These are phyloP conservation scores for Sapria himalayana DNA, from an alignment of 345 rosid species.

Conservation along the genomic window DNA sequence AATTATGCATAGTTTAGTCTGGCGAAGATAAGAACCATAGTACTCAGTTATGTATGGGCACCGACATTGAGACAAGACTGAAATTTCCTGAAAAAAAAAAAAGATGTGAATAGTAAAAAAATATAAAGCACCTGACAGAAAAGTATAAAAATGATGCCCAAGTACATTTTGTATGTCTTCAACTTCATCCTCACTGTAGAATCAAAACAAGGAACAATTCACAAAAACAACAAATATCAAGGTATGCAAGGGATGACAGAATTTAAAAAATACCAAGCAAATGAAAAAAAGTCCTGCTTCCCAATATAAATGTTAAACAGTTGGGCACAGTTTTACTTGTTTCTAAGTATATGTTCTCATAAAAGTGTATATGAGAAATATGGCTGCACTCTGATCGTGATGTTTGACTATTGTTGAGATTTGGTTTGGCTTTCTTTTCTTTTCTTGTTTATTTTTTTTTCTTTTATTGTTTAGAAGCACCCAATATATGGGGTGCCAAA, in stretches of 20 bases:
- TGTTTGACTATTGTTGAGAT: too few relatives aligned
- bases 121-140: too few relatives aligned
- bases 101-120: too few relatives aligned
- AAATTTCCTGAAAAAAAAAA: conserved; percentile 50
- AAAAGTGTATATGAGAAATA: too few relatives aligned
- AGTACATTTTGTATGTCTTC: conserved; percentile 96
- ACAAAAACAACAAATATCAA: conserved; percentile 6
- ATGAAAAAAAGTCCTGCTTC: not conserved
- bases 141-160: too few relatives aligned
- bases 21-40: conserved; percentile 91
- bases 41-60: conserved; percentile 88
- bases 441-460: too few relatives aligned
- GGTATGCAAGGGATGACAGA: not conserved
- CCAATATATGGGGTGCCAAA: too few relatives aligned
- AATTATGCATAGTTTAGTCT: conserved; percentile 95
- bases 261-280: not conserved
- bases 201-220: conserved; percentile 9
- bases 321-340: too few relatives aligned
- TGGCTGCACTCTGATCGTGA: too few relatives aligned
- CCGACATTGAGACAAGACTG: conserved; percentile 91
- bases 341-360: too few relatives aligned
- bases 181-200: conserved; percentile 89
- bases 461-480: too few relatives aligned
- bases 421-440: too few relatives aligned
- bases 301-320: not conserved